Evolutionary conservation across 192 early-diverging fungal species (phyloP).

Genomic region (Jimgerdemannia flammicorona): DNA sequence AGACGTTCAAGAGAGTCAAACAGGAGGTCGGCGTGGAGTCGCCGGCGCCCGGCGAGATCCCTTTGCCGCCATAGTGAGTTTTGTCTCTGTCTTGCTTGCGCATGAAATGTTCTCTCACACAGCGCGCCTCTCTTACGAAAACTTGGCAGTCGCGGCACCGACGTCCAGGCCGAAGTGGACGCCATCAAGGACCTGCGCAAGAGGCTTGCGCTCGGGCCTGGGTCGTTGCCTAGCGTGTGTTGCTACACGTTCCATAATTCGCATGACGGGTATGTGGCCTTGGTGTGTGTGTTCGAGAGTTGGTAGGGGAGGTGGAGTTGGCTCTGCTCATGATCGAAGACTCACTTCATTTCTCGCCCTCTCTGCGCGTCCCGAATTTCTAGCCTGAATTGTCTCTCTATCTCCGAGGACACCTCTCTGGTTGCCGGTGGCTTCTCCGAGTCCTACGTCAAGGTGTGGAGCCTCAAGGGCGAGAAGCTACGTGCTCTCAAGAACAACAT

Average conservation of each 20-base stretch:
- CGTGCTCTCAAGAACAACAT: slow-evolving; percentile 60
- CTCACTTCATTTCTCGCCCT: background rate
- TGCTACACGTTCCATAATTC: slow-evolving; percentile 97
- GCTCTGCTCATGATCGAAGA: slow-evolving; percentile 1
- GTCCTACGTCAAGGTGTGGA: slow-evolving; percentile 92
- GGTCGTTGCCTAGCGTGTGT: slow-evolving; percentile 82
- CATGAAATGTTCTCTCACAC: too few relatives aligned
- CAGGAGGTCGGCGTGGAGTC: slow-evolving; percentile 56
- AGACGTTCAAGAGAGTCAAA: slow-evolving; percentile 55
- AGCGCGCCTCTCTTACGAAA: background rate
- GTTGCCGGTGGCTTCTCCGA: slow-evolving; percentile 92
- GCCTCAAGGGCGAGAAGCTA: slow-evolving; percentile 73
- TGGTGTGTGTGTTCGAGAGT: background rate
- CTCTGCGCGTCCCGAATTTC: background rate
- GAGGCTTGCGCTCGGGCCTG: slow-evolving; percentile 60
- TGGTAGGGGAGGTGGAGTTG: too few relatives aligned
- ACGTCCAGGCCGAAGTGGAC: slow-evolving; percentile 77
- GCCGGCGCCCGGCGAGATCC: slow-evolving; percentile 60
- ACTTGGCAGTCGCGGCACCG: slow-evolving; percentile 64
- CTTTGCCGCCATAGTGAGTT: slow-evolving; percentile 66
- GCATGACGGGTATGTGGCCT: slow-evolving; percentile 49
- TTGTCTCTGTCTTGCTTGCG: too few relatives aligned
- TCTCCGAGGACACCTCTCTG: slow-evolving; percentile 78
- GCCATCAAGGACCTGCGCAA: slow-evolving; percentile 73
- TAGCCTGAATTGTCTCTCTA: slow-evolving; percentile 79